Base-by-base conservation (phyloP, 1,284 basidiomycete genomes). In the Tilletia walkeri region DNA sequence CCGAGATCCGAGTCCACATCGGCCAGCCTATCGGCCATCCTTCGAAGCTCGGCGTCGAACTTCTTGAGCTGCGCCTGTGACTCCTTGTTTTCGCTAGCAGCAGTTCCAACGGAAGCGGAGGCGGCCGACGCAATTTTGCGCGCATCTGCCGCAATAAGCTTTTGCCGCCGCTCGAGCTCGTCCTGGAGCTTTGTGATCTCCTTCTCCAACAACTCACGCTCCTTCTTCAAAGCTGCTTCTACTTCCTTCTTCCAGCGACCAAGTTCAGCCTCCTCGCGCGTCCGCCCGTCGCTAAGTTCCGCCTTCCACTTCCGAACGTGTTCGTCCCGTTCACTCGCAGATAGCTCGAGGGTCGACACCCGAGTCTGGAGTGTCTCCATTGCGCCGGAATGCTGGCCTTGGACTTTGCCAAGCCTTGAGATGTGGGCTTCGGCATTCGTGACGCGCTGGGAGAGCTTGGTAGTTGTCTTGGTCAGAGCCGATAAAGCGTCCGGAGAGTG, bases 41-140 rank as follows among this genome's bases (percentile, higher is more conserved):
- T 24, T 63, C 16, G 36, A 41, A 63, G 59, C 34, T 63, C 59
- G 36, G 59, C 59, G 14, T 63, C 14, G 14, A 7, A 63, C n/a
- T 63, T 63, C 10, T 56, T 20, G 24, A 56, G n/a, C 12, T 34
- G 4, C 10, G 54, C 54, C 18, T 53, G n/a, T 20, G 18, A 9
- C 7, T 53, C 50, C n/a, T 18, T 53, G 6, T 1, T 45, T 14
- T 7, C 41, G 41, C 41, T 45, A 7, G 41, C 14, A 14, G 41
- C 14, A 14, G 41, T 30, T 30, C 24, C 41, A 45, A 3, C 41
- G 9, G 41, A 45, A 45, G 41, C 41, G 6, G 41, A 45, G 41
- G 41, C 41, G 41, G 41, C 41, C 41, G 14, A 45, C 6, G 41
- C 14, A 3, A 45, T 14, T 7, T 45, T 45, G 9, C 14, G 41